phyloP scores from a whole-genome alignment of 768 basidiomycete genomes.

The Lactarius psammicola region DNA sequence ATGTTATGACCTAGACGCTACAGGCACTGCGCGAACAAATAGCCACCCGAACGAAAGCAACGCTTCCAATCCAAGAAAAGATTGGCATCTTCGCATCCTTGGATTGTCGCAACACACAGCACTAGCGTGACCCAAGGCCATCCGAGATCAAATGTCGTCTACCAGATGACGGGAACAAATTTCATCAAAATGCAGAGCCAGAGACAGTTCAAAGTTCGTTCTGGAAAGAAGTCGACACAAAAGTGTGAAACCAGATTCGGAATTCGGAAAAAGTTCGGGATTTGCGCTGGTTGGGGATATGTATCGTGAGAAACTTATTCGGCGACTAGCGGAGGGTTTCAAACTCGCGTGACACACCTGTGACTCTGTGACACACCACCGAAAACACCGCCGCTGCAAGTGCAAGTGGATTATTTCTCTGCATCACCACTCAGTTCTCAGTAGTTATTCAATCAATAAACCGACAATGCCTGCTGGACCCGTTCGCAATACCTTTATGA shows the following conservation, averaged over 20 bases:
- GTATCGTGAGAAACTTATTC: slow-evolving; percentile 8
- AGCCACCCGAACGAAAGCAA: neutral
- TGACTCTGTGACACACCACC: neutral
- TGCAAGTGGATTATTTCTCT: neutral
- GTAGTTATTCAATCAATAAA: neutral
- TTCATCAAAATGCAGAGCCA: neutral
- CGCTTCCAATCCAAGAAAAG: neutral
- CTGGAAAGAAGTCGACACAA: neutral
- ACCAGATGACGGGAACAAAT: neutral
- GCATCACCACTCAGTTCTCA: slow-evolving; percentile 6
- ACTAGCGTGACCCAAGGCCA: neutral
- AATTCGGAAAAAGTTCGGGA: slow-evolving; percentile 4
- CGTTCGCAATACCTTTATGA: slow-evolving; percentile 23
- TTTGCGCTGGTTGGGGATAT: too few relatives aligned
- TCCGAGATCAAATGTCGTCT: neutral
- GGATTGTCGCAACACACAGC: neutral
- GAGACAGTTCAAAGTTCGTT: neutral
- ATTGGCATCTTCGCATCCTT: neutral
- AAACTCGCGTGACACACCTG: neutral
- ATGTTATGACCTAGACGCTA: neutral
- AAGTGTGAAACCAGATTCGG: neutral
- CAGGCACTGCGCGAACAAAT: neutral
- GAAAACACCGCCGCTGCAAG: slow-evolving; percentile 15
- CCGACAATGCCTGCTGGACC: slow-evolving; percentile 12
- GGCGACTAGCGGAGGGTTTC: slow-evolving; percentile 16